A percentile compares a stretch with the other conserved stretches of the same genome.
Evolutionary conservation across 192 early-diverging fungal genomes (phyloP).

Genomic region (Polychytrium aggregatum): DNA sequence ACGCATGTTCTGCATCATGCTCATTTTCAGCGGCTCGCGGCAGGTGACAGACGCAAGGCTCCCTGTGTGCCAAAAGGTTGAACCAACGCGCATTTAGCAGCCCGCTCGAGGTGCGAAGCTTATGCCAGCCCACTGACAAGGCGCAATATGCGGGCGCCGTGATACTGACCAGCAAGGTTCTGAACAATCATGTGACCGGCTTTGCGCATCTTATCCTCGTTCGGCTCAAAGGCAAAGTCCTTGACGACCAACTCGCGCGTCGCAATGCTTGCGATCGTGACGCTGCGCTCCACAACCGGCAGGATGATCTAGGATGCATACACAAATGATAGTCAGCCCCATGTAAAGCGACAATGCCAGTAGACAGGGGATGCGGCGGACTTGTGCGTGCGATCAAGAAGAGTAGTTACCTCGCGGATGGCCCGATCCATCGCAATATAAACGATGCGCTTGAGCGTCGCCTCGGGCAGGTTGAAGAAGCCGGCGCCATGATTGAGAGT

Average conservation of each 20-base stretch:
- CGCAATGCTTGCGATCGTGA: constrained; percentile 84
- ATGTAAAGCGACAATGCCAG: no score
- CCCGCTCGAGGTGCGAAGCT: background rate
- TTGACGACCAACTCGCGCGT: constrained; percentile 87
- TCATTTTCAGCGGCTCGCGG: constrained; percentile 80
- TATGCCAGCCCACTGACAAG: no score
- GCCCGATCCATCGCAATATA: constrained; percentile 78
- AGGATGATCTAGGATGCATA: constrained; percentile 52
- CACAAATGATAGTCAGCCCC: no score
- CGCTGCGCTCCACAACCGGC: constrained; percentile 85
- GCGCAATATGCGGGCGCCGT: no score
- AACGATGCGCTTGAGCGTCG: constrained; percentile 79
- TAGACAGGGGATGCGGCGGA: no score
- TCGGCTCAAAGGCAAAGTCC: constrained; percentile 90
- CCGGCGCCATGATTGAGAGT: constrained; percentile 72
- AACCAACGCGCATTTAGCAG: background rate
- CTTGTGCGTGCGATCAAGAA: no score
- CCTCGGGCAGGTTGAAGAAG: constrained; percentile 70
- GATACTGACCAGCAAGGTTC: constrained; percentile 64
- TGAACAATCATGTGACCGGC: constrained; percentile 94
- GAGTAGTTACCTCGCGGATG: constrained; percentile 76
- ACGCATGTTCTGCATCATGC: constrained; percentile 65
- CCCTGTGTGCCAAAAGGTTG: constrained; percentile 6
- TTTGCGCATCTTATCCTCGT: constrained; percentile 87
- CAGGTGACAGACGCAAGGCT: constrained; percentile 81